phyloP scores from a whole-genome alignment of 208 protist genomes.

The Acanthamoeba divionensis region DNA sequence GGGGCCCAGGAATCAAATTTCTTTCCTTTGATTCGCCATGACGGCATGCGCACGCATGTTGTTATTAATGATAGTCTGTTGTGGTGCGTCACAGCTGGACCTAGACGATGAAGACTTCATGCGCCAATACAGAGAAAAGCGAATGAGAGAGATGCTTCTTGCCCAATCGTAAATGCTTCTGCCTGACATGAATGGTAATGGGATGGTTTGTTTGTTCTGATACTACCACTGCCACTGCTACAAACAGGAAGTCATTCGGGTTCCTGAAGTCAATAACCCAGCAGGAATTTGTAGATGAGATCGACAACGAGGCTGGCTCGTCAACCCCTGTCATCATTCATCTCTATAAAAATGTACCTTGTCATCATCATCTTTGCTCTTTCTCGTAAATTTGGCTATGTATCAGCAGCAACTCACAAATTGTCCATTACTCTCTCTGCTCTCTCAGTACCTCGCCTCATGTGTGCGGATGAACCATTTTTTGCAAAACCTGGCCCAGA shows the following conservation, averaged over 20 bases:
- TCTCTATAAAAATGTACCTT: background rate
- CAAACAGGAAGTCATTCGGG: conserved; percentile 1
- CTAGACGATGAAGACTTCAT: conserved; percentile 26
- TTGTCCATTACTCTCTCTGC: background rate
- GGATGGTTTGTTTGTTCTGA: background rate
- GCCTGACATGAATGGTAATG: too few species aligned
- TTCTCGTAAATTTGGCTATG: too few species aligned
- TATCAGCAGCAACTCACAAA: too few species aligned
- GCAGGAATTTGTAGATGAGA: conserved; percentile 1
- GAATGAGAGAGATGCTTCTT: conserved; percentile 25
- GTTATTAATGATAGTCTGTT: too few species aligned
- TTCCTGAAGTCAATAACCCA: background rate
- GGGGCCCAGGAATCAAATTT: too few species aligned
- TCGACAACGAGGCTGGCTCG: background rate
- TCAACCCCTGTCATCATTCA: background rate
- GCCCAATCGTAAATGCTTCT: background rate
- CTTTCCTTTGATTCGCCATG: too few species aligned
- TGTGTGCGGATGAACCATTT: conserved; percentile 43
- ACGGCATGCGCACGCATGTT: too few species aligned
- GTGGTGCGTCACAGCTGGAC: background rate
- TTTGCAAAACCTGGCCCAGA: conserved; percentile 20
- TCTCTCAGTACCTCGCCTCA: background rate
- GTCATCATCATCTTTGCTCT: background rate
- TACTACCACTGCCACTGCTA: background rate
- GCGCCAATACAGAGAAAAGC: background rate